Percentiles rank a stretch among this genome's conserved stretches.
Conservation (phyloP, 2,329 filamentous ascomycete species). For the Capronia epimyces region DNA sequence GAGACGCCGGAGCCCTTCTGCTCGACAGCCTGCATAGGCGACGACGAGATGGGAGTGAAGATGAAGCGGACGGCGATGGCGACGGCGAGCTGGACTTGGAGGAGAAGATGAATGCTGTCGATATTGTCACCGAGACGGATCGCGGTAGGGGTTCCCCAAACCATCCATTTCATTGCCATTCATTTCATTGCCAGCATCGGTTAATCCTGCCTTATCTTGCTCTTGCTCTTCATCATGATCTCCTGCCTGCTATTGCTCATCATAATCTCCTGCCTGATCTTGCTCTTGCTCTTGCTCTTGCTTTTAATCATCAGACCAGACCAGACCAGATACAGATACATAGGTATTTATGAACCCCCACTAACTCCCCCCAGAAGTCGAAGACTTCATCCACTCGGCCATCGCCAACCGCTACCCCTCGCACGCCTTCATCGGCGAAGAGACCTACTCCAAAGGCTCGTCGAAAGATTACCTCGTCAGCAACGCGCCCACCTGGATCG, state of each 20-base stretch:
- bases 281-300: too few species aligned
- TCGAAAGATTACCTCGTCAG: constrained; percentile 64
- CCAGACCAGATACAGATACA: too few species aligned
- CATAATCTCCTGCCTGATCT: too few species aligned
- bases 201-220: too few species aligned
- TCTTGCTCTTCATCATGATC: too few species aligned
- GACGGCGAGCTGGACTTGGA: constrained; percentile 37
- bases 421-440: constrained; percentile 73
- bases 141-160: constrained; percentile 48
- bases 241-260: too few species aligned
- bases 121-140: constrained; percentile 72
- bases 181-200: too few species aligned
- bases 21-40: constrained; percentile 58
- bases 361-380: constrained; percentile 52
- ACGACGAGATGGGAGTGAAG: constrained; percentile 38
- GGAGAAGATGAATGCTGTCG: constrained; percentile 71
- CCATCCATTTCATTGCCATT: too few species aligned
- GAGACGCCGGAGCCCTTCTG: constrained; percentile 63
- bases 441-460: constrained; percentile 64
- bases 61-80: neutral
- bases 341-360: neutral
- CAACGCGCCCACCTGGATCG: constrained; percentile 63
- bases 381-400: constrained; percentile 60
- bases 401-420: constrained; percentile 58
- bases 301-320: too few species aligned